These are phyloP conservation scores for Spergularia bocconei DNA, from an alignment of 148 eudicot genomes.

Conservation along the genomic window DNA sequence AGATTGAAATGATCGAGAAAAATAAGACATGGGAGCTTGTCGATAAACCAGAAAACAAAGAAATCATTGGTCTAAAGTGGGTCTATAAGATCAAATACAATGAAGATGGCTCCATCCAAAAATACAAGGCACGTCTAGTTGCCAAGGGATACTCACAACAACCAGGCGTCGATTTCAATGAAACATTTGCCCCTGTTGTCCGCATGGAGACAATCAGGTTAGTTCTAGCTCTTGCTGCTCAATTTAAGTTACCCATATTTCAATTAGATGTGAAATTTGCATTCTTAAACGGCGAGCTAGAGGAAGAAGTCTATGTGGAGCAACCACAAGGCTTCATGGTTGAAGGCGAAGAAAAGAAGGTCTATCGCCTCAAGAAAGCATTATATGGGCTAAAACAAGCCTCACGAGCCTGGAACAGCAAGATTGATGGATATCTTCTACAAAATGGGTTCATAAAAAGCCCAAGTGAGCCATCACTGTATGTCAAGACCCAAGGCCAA, in stretches of 20 bases:
- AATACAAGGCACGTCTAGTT: neutral
- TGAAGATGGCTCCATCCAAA: neutral
- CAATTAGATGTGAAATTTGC: conserved; percentile 24
- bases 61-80: neutral
- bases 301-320: too few species aligned
- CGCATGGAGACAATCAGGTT: conserved; percentile 12
- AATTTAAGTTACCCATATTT: neutral
- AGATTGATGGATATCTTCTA: neutral
- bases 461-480: conserved; percentile 11
- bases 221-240: neutral
- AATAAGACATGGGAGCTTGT: neutral
- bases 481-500: conserved; percentile 1
- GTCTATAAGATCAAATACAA: too few species aligned
- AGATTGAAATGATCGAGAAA: neutral
- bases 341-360: too few species aligned
- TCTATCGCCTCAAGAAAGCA: neutral
- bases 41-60: neutral
- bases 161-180: conserved; percentile 9
- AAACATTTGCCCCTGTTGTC: conserved; percentile 15
- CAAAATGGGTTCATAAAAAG: conserved; percentile 9
- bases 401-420: neutral
- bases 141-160: conserved; percentile 8
- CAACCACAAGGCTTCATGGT: too few species aligned
- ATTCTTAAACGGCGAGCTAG: conserved; percentile 8
- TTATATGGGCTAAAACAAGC: neutral